Percentiles rank a stretch among this genome's conserved stretches.
These are phyloP conservation scores for Quercus suber DNA, from an alignment of 306 rosid genomes.

Conservation along the genomic window DNA sequence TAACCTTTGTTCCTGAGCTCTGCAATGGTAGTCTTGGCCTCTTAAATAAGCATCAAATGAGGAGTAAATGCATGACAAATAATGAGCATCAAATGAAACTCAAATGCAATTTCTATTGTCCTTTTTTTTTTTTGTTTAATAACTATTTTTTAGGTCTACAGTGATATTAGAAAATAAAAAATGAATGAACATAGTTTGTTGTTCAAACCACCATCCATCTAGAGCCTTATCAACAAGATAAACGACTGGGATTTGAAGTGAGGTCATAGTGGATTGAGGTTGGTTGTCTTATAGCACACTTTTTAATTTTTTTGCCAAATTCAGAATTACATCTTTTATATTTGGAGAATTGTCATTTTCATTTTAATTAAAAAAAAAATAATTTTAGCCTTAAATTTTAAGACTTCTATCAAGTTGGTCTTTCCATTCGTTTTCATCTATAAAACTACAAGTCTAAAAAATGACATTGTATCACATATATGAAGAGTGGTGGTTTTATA, in stretches of 20 bases:
- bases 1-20: conserved; percentile 23
- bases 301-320: background rate
- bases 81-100: conserved; percentile 34
- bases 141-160: background rate
- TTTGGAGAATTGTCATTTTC: too few species aligned
- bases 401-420: too few species aligned
- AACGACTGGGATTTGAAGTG: conserved; percentile 22
- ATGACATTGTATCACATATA: too few species aligned
- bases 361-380: too few species aligned
- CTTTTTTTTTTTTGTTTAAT: background rate
- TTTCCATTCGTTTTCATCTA: too few species aligned
- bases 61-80: conserved; percentile 28
- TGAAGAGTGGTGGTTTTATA: too few species aligned
- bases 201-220: conserved; percentile 22
- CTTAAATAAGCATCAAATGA: conserved; percentile 27
- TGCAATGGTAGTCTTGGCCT: conserved; percentile 6
- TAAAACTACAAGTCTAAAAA: too few species aligned
- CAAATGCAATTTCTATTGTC: conserved; percentile 22
- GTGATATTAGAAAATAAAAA: background rate
- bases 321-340: too few species aligned
- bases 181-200: conserved; percentile 29
- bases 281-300: background rate
- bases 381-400: too few species aligned
- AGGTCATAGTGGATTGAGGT: conserved; percentile 19
- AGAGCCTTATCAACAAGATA: conserved; percentile 34